Conservation (phyloP, 1,284 basidiomycete genomes). For the Calocybe gambosa region DNA sequence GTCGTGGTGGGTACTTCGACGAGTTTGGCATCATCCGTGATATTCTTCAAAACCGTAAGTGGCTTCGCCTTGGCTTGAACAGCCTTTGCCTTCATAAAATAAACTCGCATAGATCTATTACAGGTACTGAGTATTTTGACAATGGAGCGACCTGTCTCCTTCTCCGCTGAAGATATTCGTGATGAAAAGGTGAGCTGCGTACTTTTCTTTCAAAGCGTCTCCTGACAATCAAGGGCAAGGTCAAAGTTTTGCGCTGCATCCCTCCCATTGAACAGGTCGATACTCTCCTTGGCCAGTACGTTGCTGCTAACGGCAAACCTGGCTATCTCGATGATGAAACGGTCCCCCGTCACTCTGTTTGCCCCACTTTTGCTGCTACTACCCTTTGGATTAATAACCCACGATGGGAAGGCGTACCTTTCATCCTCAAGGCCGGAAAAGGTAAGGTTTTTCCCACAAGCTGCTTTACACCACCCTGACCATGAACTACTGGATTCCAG, state of each 20-base stretch:
- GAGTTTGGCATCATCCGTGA: slow-evolving; percentile 98
- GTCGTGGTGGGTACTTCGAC: slow-evolving; percentile 96
- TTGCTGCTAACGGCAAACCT: slow-evolving; percentile 82
- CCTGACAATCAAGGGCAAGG: slow-evolving; percentile 42
- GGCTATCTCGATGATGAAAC: slow-evolving; percentile 96
- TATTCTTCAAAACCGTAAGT: slow-evolving; percentile 92
- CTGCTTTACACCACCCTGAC: neutral
- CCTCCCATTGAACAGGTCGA: slow-evolving; percentile 75
- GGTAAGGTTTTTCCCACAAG: slow-evolving; percentile 41
- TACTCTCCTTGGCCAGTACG: slow-evolving; percentile 89
- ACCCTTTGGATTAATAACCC: slow-evolving; percentile 91
- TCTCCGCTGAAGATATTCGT: slow-evolving; percentile 92
- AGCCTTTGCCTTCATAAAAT: neutral
- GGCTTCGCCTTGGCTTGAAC: neutral
- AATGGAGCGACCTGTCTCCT: slow-evolving; percentile 98
- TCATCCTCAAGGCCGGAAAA: slow-evolving; percentile 96
- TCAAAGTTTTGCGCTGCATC: slow-evolving; percentile 90
- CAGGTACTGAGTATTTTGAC: slow-evolving; percentile 90
- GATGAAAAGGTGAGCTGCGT: slow-evolving; percentile 78
- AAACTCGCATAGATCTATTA: slow-evolving; percentile 62
- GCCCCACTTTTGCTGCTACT: slow-evolving; percentile 88
- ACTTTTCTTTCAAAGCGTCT: slow-evolving; percentile 11
- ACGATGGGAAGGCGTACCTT: slow-evolving; percentile 95
- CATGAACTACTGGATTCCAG: slow-evolving; percentile 32
- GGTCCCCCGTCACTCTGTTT: slow-evolving; percentile 85